Conservation (phyloP, 2,329 filamentous ascomycete genomes). For the Trichophyton benhamiae region DNA sequence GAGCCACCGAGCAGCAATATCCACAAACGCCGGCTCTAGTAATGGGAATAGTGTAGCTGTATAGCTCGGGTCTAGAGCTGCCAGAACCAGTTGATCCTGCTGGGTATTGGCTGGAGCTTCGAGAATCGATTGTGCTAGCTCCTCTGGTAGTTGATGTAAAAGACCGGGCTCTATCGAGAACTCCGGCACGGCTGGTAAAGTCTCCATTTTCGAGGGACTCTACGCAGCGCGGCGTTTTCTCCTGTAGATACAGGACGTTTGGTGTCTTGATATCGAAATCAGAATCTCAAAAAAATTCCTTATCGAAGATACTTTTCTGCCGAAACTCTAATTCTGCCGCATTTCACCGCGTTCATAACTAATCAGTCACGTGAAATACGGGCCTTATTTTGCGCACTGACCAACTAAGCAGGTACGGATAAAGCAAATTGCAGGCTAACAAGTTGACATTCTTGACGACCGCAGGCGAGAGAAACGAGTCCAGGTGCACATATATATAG, state of each 20-base stretch:
- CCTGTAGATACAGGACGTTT: constrained; percentile 1
- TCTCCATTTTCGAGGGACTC: constrained; percentile 21
- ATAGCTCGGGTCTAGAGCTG: constrained; percentile 54
- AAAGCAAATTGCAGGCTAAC: no score
- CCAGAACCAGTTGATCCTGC: constrained; percentile 58
- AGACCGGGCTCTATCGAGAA: constrained; percentile 41
- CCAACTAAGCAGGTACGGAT: background rate
- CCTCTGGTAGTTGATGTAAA: constrained; percentile 52
- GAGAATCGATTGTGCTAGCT: constrained; percentile 56
- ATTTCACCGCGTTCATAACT: background rate
- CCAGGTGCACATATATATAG: no score
- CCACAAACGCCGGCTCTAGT: constrained; percentile 64
- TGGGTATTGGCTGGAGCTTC: constrained; percentile 43
- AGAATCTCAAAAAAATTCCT: constrained; percentile 8
- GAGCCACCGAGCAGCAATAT: constrained; percentile 72
- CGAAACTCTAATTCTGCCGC: constrained; percentile 1
- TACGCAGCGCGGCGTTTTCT: background rate
- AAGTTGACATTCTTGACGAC: no score
- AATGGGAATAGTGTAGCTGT: constrained; percentile 49
- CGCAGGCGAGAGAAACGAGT: no score
- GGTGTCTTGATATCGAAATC: constrained; percentile 1
- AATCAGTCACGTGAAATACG: background rate
- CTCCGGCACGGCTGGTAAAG: constrained; percentile 33
- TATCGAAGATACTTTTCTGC: constrained; percentile 11
- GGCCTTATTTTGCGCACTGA: background rate